These are phyloP conservation scores for Trichoderma sp. DNA, from an alignment of 2,329 filamentous ascomycete species.

Conservation along the genomic window DNA sequence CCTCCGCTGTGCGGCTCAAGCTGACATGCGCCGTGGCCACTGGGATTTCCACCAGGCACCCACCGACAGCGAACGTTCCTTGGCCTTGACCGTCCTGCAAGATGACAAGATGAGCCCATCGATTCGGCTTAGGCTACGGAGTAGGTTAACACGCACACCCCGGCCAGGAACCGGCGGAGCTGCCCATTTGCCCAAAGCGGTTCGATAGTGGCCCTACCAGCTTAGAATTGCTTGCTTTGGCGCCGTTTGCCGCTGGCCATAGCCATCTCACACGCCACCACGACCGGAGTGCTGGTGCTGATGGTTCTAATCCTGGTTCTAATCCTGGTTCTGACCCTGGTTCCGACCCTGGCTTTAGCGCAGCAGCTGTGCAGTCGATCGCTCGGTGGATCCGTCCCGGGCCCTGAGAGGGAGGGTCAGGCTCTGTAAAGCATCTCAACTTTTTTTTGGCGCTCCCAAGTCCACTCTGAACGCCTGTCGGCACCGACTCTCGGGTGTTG, in stretches of 20 bases:
- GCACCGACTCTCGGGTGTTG: neutral
- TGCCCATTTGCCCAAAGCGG: neutral
- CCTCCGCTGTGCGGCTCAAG: neutral
- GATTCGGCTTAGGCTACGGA: slow-evolving; percentile 8
- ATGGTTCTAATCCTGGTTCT: neutral
- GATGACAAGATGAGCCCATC: neutral
- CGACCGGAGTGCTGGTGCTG: neutral
- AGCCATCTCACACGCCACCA: neutral
- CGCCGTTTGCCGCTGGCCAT: neutral
- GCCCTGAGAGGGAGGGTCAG: neutral
- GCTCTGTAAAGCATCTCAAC: neutral
- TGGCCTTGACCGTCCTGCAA: neutral
- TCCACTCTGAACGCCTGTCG: neutral
- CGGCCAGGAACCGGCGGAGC: neutral
- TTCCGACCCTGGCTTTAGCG: neutral
- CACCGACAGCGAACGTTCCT: neutral
- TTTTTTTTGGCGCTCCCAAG: neutral
- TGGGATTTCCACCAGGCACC: neutral
- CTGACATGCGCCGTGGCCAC: neutral
- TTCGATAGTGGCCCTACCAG: too few relatives aligned
- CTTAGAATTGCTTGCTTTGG: neutral
- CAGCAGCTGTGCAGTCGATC: neutral
- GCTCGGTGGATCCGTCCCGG: neutral
- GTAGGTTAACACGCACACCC: too few relatives aligned
- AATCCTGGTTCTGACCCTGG: neutral